Base-by-base conservation (phyloP, 2,329 filamentous ascomycete species). In the Clonostachys rosea region DNA sequence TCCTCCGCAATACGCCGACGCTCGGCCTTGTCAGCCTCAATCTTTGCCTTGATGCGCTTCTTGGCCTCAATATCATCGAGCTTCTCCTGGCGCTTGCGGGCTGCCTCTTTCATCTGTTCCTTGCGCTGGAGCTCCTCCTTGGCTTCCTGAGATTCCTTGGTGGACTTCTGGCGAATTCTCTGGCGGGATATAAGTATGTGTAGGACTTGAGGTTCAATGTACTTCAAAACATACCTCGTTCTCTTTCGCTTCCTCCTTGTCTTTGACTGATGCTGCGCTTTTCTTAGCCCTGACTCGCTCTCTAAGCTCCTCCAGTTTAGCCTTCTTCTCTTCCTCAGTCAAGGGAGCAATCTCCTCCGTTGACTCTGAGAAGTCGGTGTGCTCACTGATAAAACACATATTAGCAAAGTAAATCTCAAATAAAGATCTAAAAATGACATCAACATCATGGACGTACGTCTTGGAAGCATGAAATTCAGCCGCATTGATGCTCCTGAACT, bases 21-120 rank as follows among this genome's bases (percentile, higher is more conserved):
- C 59, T 92, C 91, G 56, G 89, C 87, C 74, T 95, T 96, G 71
- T 97, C 91, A 13, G 88, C 91, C 56, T 94, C 91, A 54, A 99
- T 96, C 76, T 91, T 91, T 48, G 90, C 91, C 69, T 91, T 86
- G 65, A 96, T 92, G 35, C 88, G 83, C 67, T 86, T 89, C 75
- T 92, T 94, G 11, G 90, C 92, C 40, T 90, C 89, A 9, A 86
- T 66, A 46, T 97, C 94, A 14, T 87, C 89, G 40, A 81, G 72
- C 73, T 96, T 96, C 72, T 99, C 94, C 59, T 86, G 81, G 47
- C 86, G 84, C 74, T 96, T 96, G 58, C 83, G 81, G 45, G 85
- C 85, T 0, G 90, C 91, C 57, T 96, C 90, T 68, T 96, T 96
- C 63, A 96, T 81, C 63, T 90, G 89, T 70, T 97, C 89, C 65